A percentile compares a stretch with the other conserved stretches of the same genome.
Evolutionary conservation across 768 basidiomycete genomes (phyloP).

Genomic region (Daedaleopsis sinensis): DNA sequence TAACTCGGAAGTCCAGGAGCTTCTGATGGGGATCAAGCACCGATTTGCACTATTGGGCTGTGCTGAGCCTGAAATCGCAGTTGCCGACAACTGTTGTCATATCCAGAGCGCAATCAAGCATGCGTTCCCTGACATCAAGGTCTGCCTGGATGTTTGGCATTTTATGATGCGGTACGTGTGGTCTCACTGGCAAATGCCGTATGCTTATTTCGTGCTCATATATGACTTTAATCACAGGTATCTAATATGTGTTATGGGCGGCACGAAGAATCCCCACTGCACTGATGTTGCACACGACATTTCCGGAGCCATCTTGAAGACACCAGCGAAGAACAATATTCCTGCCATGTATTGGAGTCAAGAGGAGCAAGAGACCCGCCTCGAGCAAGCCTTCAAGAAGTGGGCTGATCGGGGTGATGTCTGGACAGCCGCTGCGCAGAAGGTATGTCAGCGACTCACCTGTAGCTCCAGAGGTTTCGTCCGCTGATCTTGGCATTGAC

Average conservation of each 20-base stretch:
- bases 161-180: conserved; percentile 17
- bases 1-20: conserved; percentile 14
- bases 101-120: conserved; percentile 7
- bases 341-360: conserved; percentile 24
- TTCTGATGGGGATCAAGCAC: conserved; percentile 17
- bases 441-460: conserved; percentile 20
- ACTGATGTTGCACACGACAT: background rate
- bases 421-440: conserved; percentile 16
- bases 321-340: background rate
- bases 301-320: background rate
- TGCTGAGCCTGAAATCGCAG: conserved; percentile 16
- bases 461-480: too few relatives aligned
- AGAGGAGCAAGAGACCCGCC: conserved; percentile 21
- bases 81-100: conserved; percentile 29
- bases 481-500: too few relatives aligned
- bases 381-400: conserved; percentile 14
- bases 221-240: background rate
- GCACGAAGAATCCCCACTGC: background rate
- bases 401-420: background rate
- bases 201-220: too few relatives aligned
- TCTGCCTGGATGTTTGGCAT: conserved; percentile 25
- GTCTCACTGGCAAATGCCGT: too few relatives aligned
- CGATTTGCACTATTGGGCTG: background rate
- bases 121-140: conserved; percentile 1
- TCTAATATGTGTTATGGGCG: background rate